Evolutionary conservation across 2,329 filamentous ascomycete genomes (phyloP), one percentile per base, ranked within the genome.

Genomic region (Fusarium sp.): DNA sequence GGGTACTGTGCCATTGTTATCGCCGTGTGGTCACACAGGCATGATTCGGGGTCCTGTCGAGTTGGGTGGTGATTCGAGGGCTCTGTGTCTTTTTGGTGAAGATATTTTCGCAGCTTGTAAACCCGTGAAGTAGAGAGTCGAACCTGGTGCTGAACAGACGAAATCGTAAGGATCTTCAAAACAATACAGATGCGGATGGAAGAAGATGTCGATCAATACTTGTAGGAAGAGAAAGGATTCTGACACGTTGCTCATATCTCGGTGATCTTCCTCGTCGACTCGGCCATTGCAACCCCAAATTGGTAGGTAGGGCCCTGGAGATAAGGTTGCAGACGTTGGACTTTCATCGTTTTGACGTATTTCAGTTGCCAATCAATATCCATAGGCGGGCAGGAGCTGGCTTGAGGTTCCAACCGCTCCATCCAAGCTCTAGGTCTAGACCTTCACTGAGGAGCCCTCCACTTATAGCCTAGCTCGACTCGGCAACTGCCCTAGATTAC

Each of bases 401-500:
- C 28, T 34, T 26, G 14, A 42, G 40, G 20, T 24, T 32, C 19
- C 15, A 21, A n/a, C n/a, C n/a, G n/a, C n/a, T n/a, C n/a, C n/a
- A n/a, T n/a, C n/a, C n/a, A n/a, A n/a, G n/a, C n/a, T n/a, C n/a
- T 30, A 17, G 4, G 7, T 17, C 40, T 48, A 34, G 19, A 44
- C 36, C 45, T 36, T n/a, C 23, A 51, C 17, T 26, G 28, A 49
- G n/a, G 34, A 52, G 36, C 39, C 65, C 51, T 68, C 65, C 61
- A 67, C 65, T 69, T 58, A 58, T 58, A 65, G 56, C 62, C 54
- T 69, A 69, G 58, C 50, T 48, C 48, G 61, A 30, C 47, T 43
- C 62, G 58, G 66, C 62, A 69, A 49, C 67, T 67, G 62, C 68
- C 68, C 46, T 42, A n/a, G 34, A 17, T 68, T 26, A 34, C 59